Conservation (phyloP, 2,329 filamentous ascomycete genomes). For the Fusarium anthophilum region DNA sequence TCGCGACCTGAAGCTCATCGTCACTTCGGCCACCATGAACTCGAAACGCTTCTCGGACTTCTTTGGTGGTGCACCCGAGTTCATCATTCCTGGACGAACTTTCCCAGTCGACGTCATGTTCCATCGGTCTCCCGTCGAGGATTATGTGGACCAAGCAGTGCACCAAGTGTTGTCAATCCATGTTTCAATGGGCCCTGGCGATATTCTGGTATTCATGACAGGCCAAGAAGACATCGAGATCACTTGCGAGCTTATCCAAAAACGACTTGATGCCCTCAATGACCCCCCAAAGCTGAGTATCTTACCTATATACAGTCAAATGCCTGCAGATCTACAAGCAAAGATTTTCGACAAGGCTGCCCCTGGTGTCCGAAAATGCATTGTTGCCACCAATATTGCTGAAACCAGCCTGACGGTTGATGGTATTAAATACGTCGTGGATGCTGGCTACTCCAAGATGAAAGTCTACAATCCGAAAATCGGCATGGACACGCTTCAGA, state of each 20-base stretch:
- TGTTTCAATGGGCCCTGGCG: slow-evolving; percentile 90
- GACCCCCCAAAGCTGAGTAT: slow-evolving; percentile 96
- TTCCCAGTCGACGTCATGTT: slow-evolving; percentile 98
- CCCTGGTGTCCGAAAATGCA: slow-evolving; percentile 93
- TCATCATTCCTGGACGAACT: slow-evolving; percentile 93
- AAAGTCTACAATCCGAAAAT: slow-evolving; percentile 99
- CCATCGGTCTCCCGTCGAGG: slow-evolving; percentile 92
- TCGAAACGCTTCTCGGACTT: slow-evolving; percentile 95
- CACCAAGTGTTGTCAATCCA: slow-evolving; percentile 96
- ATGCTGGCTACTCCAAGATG: slow-evolving; percentile 94
- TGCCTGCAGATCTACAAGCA: slow-evolving; percentile 96
- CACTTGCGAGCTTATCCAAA: slow-evolving; percentile 91
- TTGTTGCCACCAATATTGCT: slow-evolving; percentile 98
- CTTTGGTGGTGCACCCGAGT: slow-evolving; percentile 95
- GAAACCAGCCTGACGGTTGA: slow-evolving; percentile 98
- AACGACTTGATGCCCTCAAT: slow-evolving; percentile 87
- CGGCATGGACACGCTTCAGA: slow-evolving; percentile 99
- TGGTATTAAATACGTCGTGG: slow-evolving; percentile 99
- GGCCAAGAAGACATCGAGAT: slow-evolving; percentile 98
- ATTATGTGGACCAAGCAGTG: slow-evolving; percentile 97
- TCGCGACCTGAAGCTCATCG: slow-evolving; percentile 92
- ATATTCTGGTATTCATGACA: slow-evolving; percentile 99
- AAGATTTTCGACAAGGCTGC: slow-evolving; percentile 96
- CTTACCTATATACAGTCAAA: slow-evolving; percentile 97
- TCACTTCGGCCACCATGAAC: slow-evolving; percentile 99